phyloP scores from a whole-genome alignment of 352 stramenopile species.

The Phytophthora colocasiae region DNA sequence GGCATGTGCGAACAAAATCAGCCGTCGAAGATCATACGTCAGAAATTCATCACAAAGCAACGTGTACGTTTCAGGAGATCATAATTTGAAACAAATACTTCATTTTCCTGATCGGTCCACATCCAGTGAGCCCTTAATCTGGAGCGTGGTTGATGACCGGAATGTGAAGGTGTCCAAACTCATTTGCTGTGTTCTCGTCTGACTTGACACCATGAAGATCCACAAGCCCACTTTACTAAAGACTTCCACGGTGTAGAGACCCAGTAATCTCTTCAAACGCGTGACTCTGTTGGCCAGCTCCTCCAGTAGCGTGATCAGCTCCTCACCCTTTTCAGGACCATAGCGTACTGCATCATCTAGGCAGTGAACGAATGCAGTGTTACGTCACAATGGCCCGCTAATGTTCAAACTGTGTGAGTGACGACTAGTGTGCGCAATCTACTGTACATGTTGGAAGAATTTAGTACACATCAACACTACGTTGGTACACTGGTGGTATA shows the following conservation, averaged over 20 bases:
- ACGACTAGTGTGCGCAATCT: too few species aligned
- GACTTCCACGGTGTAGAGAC: slow-evolving; percentile 71
- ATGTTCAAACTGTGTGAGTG: slow-evolving; percentile 2
- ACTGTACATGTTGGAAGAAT: too few species aligned
- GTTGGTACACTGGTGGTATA: too few species aligned
- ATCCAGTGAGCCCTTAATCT: slow-evolving; percentile 47
- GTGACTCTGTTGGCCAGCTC: slow-evolving; percentile 1
- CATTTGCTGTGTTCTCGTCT: slow-evolving; percentile 40
- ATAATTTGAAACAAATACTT: too few species aligned
- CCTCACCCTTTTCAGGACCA: slow-evolving; percentile 50
- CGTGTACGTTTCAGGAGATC: slow-evolving; percentile 4
- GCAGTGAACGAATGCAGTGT: slow-evolving; percentile 90
- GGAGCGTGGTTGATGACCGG: slow-evolving; percentile 50
- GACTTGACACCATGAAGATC: slow-evolving; percentile 57
- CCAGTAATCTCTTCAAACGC: slow-evolving; percentile 56
- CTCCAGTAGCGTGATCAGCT: slow-evolving; percentile 47
- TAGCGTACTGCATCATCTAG: slow-evolving; percentile 63
- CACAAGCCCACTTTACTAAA: slow-evolving; percentile 77
- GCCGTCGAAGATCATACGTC: slow-evolving; percentile 33
- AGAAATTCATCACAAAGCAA: slow-evolving; percentile 40
- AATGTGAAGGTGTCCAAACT: slow-evolving; percentile 56
- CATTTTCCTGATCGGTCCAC: slow-evolving; percentile 9
- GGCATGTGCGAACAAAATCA: too few species aligned
- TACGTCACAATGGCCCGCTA: slow-evolving; percentile 78
- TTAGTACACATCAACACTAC: too few species aligned